Conservation (phyloP, 805 yeast genomes). For the Candida ascalaphidarum region DNA sequence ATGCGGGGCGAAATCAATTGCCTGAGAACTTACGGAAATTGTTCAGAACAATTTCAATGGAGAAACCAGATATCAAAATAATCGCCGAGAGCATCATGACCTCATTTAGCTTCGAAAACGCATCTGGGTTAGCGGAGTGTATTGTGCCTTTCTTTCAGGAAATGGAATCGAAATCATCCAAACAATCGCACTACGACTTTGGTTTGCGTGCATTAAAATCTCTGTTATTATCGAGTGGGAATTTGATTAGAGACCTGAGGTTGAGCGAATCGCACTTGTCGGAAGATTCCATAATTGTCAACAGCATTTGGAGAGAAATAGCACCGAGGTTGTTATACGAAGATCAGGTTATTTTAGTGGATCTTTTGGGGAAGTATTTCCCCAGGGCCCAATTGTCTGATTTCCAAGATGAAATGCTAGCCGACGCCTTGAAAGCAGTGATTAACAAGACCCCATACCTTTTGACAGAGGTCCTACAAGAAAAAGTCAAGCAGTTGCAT, state of each 20-base stretch:
- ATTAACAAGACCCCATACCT: too few species aligned
- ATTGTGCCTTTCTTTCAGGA: conserved; percentile 48
- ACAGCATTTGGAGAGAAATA: conserved; percentile 52
- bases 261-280: conserved; percentile 1
- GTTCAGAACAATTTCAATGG: conserved; percentile 70
- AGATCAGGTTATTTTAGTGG: conserved; percentile 40
- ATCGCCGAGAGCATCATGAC: conserved; percentile 68
- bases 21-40: conserved; percentile 82
- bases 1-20: conserved; percentile 70
- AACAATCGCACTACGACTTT: conserved; percentile 80
- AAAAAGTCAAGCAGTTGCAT: conserved; percentile 52
- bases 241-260: conserved; percentile 18
- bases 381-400: conserved; percentile 2
- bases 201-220: conserved; percentile 78
- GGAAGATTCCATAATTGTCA: conserved; percentile 30
- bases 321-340: conserved; percentile 54
- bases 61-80: conserved; percentile 55
- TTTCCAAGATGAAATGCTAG: conserved; percentile 9
- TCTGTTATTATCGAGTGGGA: conserved; percentile 52
- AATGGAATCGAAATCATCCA: conserved; percentile 33
- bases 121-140: conserved; percentile 34
- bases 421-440: conserved; percentile 17
- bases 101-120: conserved; percentile 58
- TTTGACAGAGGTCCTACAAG: conserved; percentile 35
- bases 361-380: conserved; percentile 14